Evolutionary conservation across 2,329 filamentous ascomycete species (phyloP).

Genomic region (Colletotrichum scovillei): DNA sequence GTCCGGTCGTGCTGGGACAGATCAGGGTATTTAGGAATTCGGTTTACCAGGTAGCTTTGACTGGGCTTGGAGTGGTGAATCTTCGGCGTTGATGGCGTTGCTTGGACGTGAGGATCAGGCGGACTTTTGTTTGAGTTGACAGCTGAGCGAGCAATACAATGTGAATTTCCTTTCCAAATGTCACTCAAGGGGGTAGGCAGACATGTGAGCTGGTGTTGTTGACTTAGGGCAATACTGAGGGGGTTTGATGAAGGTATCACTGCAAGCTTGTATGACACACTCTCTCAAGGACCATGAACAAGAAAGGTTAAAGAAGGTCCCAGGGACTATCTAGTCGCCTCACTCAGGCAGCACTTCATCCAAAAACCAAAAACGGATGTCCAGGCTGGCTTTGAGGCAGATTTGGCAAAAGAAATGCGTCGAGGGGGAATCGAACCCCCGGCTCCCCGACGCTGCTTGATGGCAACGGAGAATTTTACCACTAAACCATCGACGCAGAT

Average conservation of each 20-base stretch:
- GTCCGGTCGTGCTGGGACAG: background rate
- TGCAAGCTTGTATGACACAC: no score
- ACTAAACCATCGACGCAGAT: conserved; percentile 35
- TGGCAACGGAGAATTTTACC: conserved; percentile 37
- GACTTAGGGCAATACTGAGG: background rate
- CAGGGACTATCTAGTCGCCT: no score
- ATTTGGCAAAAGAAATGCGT: conserved; percentile 9
- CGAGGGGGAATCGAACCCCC: conserved; percentile 36
- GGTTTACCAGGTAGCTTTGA: background rate
- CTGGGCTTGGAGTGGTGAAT: background rate
- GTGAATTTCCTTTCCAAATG: background rate
- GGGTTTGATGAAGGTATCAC: background rate
- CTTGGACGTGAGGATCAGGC: background rate
- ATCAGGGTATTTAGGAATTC: background rate
- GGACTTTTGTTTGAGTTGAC: no score
- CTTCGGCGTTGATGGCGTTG: background rate
- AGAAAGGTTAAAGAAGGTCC: background rate
- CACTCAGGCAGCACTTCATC: no score
- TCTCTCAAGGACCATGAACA: background rate
- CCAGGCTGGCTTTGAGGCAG: accelerated
- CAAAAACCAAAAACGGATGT: background rate
- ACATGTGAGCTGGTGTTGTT: background rate
- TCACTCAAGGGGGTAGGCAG: background rate
- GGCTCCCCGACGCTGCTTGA: conserved; percentile 34
- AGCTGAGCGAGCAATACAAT: background rate